phyloP scores from a whole-genome alignment of 345 rosid species.

The Hevea brasiliensis region DNA sequence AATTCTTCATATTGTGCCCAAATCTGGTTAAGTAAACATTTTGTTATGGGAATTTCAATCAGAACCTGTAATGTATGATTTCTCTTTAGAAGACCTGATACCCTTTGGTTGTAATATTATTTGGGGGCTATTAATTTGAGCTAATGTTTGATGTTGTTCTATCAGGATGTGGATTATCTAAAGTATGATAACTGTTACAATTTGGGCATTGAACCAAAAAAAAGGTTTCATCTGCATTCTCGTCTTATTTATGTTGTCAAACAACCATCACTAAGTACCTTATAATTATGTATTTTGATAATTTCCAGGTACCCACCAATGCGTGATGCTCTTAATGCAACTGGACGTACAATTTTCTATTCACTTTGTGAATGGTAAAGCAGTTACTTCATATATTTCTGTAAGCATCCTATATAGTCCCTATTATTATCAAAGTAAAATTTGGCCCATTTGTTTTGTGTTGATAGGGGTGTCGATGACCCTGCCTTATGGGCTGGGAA shows the following conservation, averaged over 20 bases:
- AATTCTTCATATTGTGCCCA: not conserved
- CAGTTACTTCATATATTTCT: not conserved
- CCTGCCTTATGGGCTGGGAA: slow-evolving; percentile 94
- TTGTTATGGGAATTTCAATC: not conserved
- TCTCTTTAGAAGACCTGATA: not conserved
- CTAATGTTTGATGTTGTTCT: slow-evolving; percentile 23
- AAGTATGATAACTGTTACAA: slow-evolving; percentile 96
- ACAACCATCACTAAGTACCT: slow-evolving; percentile 6
- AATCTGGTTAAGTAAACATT: not conserved
- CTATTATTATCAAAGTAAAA: not conserved
- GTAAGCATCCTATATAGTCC: not conserved
- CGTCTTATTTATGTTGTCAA: slow-evolving; percentile 15
- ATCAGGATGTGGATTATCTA: slow-evolving; percentile 89
- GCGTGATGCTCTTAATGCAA: slow-evolving; percentile 80
- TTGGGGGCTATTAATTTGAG: not conserved
- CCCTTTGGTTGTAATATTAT: not conserved
- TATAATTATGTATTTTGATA: slow-evolving; percentile 3
- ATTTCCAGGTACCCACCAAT: slow-evolving; percentile 87
- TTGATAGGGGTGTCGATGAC: slow-evolving; percentile 80
- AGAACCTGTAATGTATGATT: not conserved
- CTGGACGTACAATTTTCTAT: slow-evolving; percentile 71
- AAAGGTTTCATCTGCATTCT: slow-evolving; percentile 51
- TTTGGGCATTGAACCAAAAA: slow-evolving; percentile 68
- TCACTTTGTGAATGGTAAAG: slow-evolving; percentile 93
- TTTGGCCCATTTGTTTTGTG: slow-evolving; percentile 18